Evolutionary conservation across 176 grass and related monocot genomes (phyloP), one percentile per base, ranked within the genome.

Genomic region (Themeda triandra): DNA sequence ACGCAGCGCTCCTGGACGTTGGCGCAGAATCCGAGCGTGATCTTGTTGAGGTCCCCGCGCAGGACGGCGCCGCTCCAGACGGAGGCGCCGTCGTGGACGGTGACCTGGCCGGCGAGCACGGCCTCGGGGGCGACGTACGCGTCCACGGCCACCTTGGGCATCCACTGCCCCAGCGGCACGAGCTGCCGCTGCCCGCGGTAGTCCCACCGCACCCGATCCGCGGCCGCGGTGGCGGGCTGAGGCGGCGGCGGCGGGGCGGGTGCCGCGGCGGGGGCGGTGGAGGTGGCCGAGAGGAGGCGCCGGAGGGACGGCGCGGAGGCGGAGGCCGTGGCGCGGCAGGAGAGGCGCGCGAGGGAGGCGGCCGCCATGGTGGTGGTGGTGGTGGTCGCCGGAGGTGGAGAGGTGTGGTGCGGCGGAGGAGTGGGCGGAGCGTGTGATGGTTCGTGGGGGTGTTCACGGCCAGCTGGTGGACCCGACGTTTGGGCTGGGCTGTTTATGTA

Each of bases 1-100:
- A 98, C 96, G 83, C 91, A 96, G 10, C 94, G 90, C 86, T 98
- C 96, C 93, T 98, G 96, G 33, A 98, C 89, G 80, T 92, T 98
- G 45, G 96, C 87, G 82, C 89, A 94, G 90, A 98, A 98, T 2
- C 96, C 96, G 30, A 98, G 80, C 5, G 93, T 96, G 74, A 98
- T 98, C 93, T 98, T 98, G 83, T 98, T 96, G 46, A 98, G 96
- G 64, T 96, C 96, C 3, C 96, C 96, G 1, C 96, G 91, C 27
- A 98, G 91, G 72, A 98, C 91, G 71, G 96, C 67, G 71, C 96
- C 96, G 80, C 85, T 89, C 93, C 96, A 98, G 30, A 98, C 96
- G 25, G 96, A 98, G 31, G 96, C 93, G 65, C 91, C 89, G 78
- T 98, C 96, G 65, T 87, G 71, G 85, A 98, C 89, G 42, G 85